These are phyloP conservation scores for Rubus parviflorus DNA, from an alignment of 306 rosid genomes.

Conservation along the genomic window DNA sequence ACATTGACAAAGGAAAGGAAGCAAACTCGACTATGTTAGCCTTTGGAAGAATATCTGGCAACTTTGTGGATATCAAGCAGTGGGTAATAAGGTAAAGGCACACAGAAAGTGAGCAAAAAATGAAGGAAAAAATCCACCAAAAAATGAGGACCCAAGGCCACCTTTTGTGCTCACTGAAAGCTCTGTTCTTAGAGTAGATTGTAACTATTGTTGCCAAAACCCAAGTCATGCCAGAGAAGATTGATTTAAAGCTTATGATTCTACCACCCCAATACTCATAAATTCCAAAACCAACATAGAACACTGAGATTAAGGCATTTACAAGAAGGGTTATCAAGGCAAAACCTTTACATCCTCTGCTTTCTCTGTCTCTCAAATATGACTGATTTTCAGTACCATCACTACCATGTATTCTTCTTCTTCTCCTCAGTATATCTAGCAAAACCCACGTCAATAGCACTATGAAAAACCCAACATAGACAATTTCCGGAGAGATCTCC, in stretches of 20 bases:
- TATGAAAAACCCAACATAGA: slow-evolving; percentile 50
- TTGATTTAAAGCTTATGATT: slow-evolving; percentile 24
- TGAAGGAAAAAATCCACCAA: slow-evolving; percentile 65
- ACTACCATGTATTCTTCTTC: slow-evolving; percentile 11
- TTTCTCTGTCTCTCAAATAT: slow-evolving; percentile 16
- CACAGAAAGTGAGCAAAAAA: slow-evolving; percentile 31
- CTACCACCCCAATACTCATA: slow-evolving; percentile 32
- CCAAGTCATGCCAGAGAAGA: slow-evolving; percentile 57
- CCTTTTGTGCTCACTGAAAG: slow-evolving; percentile 20
- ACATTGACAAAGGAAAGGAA: slow-evolving; percentile 51
- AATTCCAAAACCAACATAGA: slow-evolving; percentile 45
- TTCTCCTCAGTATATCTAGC: slow-evolving; percentile 37
- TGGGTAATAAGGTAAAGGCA: slow-evolving; percentile 30
- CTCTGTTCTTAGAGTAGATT: slow-evolving; percentile 36
- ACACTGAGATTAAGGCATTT: slow-evolving; percentile 38
- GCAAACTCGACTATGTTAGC: slow-evolving; percentile 44
- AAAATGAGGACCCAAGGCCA: slow-evolving; percentile 59
- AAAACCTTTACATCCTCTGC: slow-evolving; percentile 18
- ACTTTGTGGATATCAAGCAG: slow-evolving; percentile 23
- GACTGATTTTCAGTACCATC: not conserved
- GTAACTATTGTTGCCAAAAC: slow-evolving; percentile 50
- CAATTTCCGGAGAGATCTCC: slow-evolving; percentile 37
- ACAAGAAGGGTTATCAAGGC: slow-evolving; percentile 28
- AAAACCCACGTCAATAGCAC: slow-evolving; percentile 57
- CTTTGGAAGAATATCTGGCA: slow-evolving; percentile 44